These are phyloP conservation scores for Pelargonium hybrid DNA, from an alignment of 441 rosid genomes.

Conservation along the genomic window DNA sequence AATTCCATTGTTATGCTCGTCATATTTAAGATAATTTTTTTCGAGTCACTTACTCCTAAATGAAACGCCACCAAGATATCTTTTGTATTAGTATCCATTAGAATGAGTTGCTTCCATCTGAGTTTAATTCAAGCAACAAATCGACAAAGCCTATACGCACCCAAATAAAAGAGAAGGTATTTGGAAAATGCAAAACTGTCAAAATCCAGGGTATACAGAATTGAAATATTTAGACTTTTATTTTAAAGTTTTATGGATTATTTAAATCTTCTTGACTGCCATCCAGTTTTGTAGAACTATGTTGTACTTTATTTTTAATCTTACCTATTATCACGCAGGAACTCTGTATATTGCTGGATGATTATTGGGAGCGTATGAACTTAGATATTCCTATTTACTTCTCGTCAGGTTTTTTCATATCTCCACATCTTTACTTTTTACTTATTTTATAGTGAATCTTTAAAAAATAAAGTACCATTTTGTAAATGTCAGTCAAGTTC, in stretches of 20 bases:
- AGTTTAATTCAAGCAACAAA: background rate
- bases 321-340: constrained; percentile 36
- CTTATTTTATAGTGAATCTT: background rate
- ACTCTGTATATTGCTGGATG: constrained; percentile 82
- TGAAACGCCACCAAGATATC: background rate
- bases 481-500: background rate
- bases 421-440: background rate
- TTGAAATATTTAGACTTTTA: background rate
- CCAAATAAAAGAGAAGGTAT: background rate
- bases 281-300: background rate
- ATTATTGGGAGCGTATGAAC: constrained; percentile 96
- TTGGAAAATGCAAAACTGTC: background rate
- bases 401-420: constrained; percentile 61
- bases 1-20: background rate
- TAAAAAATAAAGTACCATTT: background rate
- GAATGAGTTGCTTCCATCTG: background rate
- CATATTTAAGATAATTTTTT: background rate
- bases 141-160: background rate
- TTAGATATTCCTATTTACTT: constrained; percentile 85
- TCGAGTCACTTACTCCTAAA: background rate
- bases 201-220: background rate
- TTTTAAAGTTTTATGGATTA: background rate
- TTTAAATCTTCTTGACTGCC: background rate
- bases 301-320: background rate
- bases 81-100: background rate